These are phyloP conservation scores for Petunia hybrid DNA, from an alignment of 305 asterid species.

Conservation along the genomic window DNA sequence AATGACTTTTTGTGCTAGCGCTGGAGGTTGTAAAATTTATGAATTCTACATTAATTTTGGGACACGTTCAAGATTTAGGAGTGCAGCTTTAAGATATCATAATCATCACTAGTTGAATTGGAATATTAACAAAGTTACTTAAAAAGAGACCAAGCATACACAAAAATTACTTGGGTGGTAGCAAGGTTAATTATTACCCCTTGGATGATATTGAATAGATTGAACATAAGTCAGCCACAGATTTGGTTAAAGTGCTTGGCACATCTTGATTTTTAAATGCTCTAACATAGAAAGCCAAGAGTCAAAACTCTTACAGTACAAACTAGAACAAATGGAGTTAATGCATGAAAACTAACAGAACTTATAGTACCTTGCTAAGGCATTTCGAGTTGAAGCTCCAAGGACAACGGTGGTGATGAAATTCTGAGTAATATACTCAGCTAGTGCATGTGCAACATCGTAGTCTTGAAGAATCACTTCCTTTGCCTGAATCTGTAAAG, in stretches of 20 bases:
- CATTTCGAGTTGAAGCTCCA: constrained; percentile 68
- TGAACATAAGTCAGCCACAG: constrained; percentile 68
- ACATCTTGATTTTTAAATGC: constrained; percentile 72
- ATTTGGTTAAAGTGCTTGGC: constrained; percentile 53
- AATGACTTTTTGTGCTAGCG: too few species aligned
- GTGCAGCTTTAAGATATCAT: too few species aligned
- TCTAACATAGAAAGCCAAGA: constrained; percentile 44
- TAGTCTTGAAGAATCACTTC: constrained; percentile 73
- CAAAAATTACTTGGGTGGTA: neutral
- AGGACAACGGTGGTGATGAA: constrained; percentile 55
- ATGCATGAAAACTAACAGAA: neutral
- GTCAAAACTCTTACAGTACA: constrained; percentile 8
- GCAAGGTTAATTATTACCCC: too few species aligned
- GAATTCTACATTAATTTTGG: too few species aligned
- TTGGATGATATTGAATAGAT: constrained; percentile 66
- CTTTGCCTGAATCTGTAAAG: constrained; percentile 62
- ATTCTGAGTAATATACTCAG: constrained; percentile 49
- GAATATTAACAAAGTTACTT: neutral
- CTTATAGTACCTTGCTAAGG: constrained; percentile 58
- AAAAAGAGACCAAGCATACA: too few species aligned
- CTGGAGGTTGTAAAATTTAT: too few species aligned
- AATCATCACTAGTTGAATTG: neutral
- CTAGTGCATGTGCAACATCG: constrained; percentile 63
- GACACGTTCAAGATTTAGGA: too few species aligned
- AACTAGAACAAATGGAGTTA: constrained; percentile 16